A percentile compares a stretch with the other conserved stretches of the same genome.
These are phyloP conservation scores for Baorangia bicolor DNA, from an alignment of 768 basidiomycete species.

Conservation along the genomic window DNA sequence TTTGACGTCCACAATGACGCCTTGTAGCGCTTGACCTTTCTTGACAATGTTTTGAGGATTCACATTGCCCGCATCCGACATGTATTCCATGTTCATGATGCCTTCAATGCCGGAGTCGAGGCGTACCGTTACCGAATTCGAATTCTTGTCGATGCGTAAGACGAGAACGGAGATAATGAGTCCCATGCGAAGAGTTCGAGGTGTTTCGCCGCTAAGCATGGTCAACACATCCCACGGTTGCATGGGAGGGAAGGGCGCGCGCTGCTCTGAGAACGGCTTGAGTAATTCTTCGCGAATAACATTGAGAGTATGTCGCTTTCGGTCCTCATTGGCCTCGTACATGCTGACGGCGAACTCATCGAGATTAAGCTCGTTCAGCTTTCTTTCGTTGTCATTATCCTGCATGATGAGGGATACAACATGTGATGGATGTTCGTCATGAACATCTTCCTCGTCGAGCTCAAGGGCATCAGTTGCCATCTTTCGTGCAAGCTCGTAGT, in stretches of 20 bases:
- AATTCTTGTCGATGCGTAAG: slow-evolving; percentile 43
- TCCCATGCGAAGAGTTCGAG: slow-evolving; percentile 70
- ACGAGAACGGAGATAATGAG: slow-evolving; percentile 79
- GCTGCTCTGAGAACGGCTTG: slow-evolving; percentile 74
- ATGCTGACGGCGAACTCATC: slow-evolving; percentile 96
- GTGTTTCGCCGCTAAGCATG: slow-evolving; percentile 94
- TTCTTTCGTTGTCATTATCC: slow-evolving; percentile 73
- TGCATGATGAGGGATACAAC: slow-evolving; percentile 85
- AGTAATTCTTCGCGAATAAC: slow-evolving; percentile 86
- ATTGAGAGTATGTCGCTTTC: slow-evolving; percentile 87
- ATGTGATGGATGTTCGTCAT: slow-evolving; percentile 88
- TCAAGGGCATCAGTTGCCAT: slow-evolving; percentile 98
- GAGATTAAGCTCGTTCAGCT: slow-evolving; percentile 86
- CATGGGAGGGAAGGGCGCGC: slow-evolving; percentile 63
- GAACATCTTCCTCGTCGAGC: slow-evolving; percentile 95
- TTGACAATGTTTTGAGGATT: slow-evolving; percentile 52
- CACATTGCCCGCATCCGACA: slow-evolving; percentile 48
- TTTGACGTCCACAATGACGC: slow-evolving; percentile 72
- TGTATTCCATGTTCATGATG: slow-evolving; percentile 56
- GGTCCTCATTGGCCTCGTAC: slow-evolving; percentile 75
- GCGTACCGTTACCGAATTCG: slow-evolving; percentile 57
- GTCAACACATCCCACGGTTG: slow-evolving; percentile 80
- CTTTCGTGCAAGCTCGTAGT: slow-evolving; percentile 96
- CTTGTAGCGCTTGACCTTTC: slow-evolving; percentile 79
- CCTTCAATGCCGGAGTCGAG: slow-evolving; percentile 96